A percentile compares a stretch with the other conserved stretches of the same genome.
These are phyloP conservation scores for Tinospora cordifolia DNA, from an alignment of 164 flowering plant species.

Conservation along the genomic window DNA sequence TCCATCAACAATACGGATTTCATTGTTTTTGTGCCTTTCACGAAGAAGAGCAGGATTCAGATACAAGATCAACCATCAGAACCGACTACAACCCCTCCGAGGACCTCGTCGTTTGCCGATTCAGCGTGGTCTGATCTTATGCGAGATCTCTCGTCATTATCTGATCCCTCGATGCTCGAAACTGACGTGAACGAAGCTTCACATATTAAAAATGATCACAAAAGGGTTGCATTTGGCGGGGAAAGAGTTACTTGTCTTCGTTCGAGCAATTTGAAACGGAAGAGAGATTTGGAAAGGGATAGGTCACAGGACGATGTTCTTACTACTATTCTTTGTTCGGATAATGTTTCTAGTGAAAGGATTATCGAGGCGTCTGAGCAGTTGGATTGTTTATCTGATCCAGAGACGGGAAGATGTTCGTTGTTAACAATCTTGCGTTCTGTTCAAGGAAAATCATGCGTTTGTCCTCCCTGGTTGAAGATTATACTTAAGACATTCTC, in stretches of 20 bases:
- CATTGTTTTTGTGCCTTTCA: constrained; percentile 65
- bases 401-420: constrained; percentile 33
- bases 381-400: constrained; percentile 46
- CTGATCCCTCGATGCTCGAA: constrained; percentile 4
- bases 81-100: constrained; percentile 2
- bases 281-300: constrained; percentile 5
- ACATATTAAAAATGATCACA: constrained; percentile 2
- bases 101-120: constrained; percentile 35
- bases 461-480: constrained; percentile 78
- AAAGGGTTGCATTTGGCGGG: background rate
- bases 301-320: constrained; percentile 24
- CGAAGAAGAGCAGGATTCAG: constrained; percentile 39
- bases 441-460: constrained; percentile 27
- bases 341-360: constrained; percentile 26
- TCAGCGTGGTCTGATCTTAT: constrained; percentile 63
- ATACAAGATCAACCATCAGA: constrained; percentile 10
- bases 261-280: constrained; percentile 10
- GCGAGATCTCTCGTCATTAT: constrained; percentile 46
- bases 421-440: constrained; percentile 9
- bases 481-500: constrained; percentile 46
- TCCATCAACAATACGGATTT: constrained; percentile 43
- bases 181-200: background rate
- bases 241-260: constrained; percentile 1
- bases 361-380: constrained; percentile 36
- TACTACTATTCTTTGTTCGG: constrained; percentile 24